These are phyloP conservation scores for Cercophora sp. DNA, from an alignment of 495 filamentous ascomycete species.

Conservation along the genomic window DNA sequence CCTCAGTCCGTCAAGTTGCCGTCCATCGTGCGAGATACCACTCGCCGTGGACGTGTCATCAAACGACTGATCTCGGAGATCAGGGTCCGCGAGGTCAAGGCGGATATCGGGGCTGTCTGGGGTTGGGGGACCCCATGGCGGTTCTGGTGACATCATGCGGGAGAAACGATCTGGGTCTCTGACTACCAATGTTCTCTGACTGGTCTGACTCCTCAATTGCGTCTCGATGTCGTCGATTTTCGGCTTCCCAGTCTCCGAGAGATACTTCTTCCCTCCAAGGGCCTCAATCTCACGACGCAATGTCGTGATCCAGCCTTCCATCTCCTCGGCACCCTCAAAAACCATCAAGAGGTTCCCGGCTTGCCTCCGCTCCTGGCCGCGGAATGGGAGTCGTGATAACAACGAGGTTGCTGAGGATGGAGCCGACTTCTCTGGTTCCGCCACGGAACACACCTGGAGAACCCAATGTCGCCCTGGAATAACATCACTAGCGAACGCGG, in stretches of 20 bases:
- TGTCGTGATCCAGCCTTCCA: constrained; percentile 76
- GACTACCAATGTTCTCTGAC: constrained; percentile 47
- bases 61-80: constrained; percentile 26
- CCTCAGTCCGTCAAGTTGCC: constrained; percentile 46
- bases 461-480: constrained; percentile 94
- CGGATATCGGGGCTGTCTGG: constrained; percentile 17
- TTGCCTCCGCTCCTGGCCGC: constrained; percentile 56
- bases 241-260: constrained; percentile 53
- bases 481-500: constrained; percentile 88
- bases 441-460: constrained; percentile 77
- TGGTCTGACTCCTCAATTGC: constrained; percentile 43
- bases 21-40: constrained; percentile 45
- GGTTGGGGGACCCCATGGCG: constrained; percentile 28
- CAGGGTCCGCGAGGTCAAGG: constrained; percentile 21
- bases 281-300: constrained; percentile 65
- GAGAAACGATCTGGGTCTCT: constrained; percentile 49
- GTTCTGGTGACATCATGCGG: constrained; percentile 30
- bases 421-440: constrained; percentile 57
- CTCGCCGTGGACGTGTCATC: constrained; percentile 48
- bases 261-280: constrained; percentile 62
- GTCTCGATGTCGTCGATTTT: constrained; percentile 30
- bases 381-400: constrained; percentile 66
- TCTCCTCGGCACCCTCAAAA: constrained; percentile 72
- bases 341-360: constrained; percentile 73
- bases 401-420: constrained; percentile 57